Evolutionary conservation across 768 basidiomycete species (phyloP).

Genomic region (Boletus insuetus): DNA sequence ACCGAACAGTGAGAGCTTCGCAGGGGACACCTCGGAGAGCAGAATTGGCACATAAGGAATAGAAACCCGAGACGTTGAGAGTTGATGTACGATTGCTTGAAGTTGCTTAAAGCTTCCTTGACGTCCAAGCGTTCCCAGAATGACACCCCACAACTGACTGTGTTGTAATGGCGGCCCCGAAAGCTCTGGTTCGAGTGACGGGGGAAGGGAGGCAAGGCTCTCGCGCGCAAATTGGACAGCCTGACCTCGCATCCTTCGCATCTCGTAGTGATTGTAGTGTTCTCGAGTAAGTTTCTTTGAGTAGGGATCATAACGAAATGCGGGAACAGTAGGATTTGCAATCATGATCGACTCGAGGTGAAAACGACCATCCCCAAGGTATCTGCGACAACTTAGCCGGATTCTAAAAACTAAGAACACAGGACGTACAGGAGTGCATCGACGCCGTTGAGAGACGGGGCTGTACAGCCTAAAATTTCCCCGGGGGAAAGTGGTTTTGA

Average conservation of each 20-base stretch:
- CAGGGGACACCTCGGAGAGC: conserved; percentile 94
- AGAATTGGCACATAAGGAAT: conserved; percentile 88
- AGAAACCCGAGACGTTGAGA: conserved; percentile 47
- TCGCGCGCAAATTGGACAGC: conserved; percentile 74
- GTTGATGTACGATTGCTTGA: conserved; percentile 76
- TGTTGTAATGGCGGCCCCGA: conserved; percentile 23
- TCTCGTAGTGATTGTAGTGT: conserved; percentile 84
- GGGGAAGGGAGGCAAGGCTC: conserved; percentile 45
- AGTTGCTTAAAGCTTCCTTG: conserved; percentile 93
- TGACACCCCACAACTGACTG: conserved; percentile 72
- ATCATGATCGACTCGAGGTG: conserved; percentile 99
- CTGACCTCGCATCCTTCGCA: conserved; percentile 70
- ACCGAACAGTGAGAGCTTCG: conserved; percentile 82
- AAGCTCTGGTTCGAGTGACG: conserved; percentile 1
- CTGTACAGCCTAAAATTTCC: conserved; percentile 96
- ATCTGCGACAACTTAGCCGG: conserved; percentile 48
- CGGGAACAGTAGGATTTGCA: conserved; percentile 92
- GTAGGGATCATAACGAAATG: conserved; percentile 98
- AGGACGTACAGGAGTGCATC: conserved; percentile 85
- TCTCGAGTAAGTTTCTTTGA: conserved; percentile 96
- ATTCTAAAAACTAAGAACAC: not conserved
- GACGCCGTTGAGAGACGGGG: conserved; percentile 72
- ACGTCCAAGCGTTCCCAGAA: conserved; percentile 90
- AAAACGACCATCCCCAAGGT: conserved; percentile 97
- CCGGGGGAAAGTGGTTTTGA: conserved; percentile 94